These are phyloP conservation scores for Oxyria digyna DNA, from an alignment of 148 eudicot genomes.

Conservation along the genomic window DNA sequence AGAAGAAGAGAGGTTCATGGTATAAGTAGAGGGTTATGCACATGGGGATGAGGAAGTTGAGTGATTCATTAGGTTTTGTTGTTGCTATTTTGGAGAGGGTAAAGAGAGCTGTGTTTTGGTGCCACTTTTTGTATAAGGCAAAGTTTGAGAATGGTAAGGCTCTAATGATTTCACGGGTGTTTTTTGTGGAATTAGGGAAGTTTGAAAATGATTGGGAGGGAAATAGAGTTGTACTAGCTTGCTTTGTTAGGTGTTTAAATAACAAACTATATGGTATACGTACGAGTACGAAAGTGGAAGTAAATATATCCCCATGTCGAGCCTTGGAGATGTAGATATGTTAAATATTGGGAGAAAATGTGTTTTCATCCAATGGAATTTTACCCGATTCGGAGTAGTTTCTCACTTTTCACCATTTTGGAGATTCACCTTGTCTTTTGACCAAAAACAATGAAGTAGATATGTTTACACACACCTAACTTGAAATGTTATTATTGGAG, in stretches of 20 bases:
- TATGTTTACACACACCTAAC: too few relatives aligned
- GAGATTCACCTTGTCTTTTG: too few relatives aligned
- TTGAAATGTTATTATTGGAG: too few relatives aligned
- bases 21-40: not conserved
- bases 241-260: constrained; percentile 1
- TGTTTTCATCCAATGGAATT: too few relatives aligned
- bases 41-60: not conserved
- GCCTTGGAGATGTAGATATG: too few relatives aligned
- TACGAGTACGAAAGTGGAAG: not conserved
- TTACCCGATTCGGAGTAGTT: too few relatives aligned
- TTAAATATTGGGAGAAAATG: too few relatives aligned
- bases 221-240: not conserved
- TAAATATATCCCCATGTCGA: too few relatives aligned
- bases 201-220: not conserved
- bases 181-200: not conserved
- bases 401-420: too few relatives aligned
- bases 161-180: not conserved
- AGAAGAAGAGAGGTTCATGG: not conserved
- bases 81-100: not conserved
- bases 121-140: not conserved
- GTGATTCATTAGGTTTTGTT: not conserved
- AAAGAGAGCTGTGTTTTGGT: not conserved
- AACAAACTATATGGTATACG: not conserved
- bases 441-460: too few relatives aligned
- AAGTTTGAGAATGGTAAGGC: not conserved